Conservation (phyloP, 1,284 basidiomycete genomes). For the Naganishia sp. region DNA sequence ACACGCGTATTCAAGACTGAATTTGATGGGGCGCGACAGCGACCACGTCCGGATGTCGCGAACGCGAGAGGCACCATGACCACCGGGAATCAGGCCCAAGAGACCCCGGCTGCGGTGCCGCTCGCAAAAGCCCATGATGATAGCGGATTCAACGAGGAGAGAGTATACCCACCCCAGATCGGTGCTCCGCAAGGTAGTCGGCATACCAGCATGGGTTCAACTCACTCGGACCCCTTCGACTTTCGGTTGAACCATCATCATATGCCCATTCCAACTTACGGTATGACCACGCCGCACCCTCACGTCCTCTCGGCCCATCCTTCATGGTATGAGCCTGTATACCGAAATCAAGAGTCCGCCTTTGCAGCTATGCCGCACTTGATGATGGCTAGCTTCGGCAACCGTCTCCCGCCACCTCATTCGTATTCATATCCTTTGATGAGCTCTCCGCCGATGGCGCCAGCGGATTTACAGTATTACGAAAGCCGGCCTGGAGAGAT, state of each 20-base stretch:
- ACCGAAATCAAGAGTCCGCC: no score
- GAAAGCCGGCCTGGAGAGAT: no score
- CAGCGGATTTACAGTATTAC: background rate
- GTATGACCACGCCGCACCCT: background rate
- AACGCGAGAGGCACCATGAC: background rate
- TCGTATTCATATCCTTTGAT: background rate
- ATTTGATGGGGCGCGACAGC: background rate
- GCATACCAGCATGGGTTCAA: conserved; percentile 3
- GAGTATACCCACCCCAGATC: background rate
- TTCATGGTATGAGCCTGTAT: conserved; percentile 17
- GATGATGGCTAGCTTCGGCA: no score
- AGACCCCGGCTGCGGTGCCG: background rate
- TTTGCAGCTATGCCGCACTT: no score
- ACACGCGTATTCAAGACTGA: background rate
- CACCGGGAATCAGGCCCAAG: background rate
- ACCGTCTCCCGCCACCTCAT: background rate
- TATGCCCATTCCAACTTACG: background rate
- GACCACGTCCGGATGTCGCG: background rate
- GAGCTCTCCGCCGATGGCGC: conserved; percentile 1
- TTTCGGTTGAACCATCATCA: background rate
- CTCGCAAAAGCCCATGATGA: no score
- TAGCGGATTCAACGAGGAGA: background rate
- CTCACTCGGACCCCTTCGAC: background rate
- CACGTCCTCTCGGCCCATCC: background rate
- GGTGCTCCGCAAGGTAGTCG: background rate